A percentile compares a stretch with the other conserved stretches of the same genome.
Conservation (phyloP, 108 stramenopile species). For the Cyclotella sp. region DNA sequence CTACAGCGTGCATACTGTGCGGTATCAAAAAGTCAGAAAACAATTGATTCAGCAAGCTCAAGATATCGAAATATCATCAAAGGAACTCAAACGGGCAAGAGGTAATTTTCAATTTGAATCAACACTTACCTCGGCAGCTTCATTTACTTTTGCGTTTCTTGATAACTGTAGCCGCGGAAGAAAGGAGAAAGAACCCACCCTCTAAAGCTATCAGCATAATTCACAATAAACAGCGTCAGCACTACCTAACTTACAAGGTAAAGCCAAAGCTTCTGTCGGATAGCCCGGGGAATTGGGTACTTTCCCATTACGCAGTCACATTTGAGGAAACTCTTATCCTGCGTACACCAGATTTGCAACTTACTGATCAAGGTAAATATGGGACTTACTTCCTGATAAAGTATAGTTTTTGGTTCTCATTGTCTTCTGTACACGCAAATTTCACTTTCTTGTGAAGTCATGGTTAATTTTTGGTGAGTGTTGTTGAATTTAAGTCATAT, state of each 20-base stretch:
- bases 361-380: slow-evolving; percentile 38
- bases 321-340: slow-evolving; percentile 47
- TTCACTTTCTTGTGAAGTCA: slow-evolving; percentile 12
- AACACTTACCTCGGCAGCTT: neutral
- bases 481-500: neutral
- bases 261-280: slow-evolving; percentile 46
- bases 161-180: slow-evolving; percentile 39
- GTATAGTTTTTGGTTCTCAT: neutral
- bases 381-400: neutral
- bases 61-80: slow-evolving; percentile 33
- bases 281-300: slow-evolving; percentile 10
- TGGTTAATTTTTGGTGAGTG: slow-evolving; percentile 42
- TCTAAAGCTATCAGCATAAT: slow-evolving; percentile 34
- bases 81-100: slow-evolving; percentile 31
- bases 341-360: slow-evolving; percentile 38
- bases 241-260: slow-evolving; percentile 24
- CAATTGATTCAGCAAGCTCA: slow-evolving; percentile 16
- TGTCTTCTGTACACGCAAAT: neutral
- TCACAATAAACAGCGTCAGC: slow-evolving; percentile 38
- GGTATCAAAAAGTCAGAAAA: slow-evolving; percentile 36
- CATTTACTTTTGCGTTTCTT: neutral
- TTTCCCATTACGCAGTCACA: slow-evolving; percentile 25
- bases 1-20: slow-evolving; percentile 24
- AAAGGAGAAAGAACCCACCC: slow-evolving; percentile 41
- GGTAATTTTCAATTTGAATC: slow-evolving; percentile 20